These are phyloP conservation scores for Solanum chmielewskii DNA, from an alignment of 257 asterid genomes.

Conservation along the genomic window DNA sequence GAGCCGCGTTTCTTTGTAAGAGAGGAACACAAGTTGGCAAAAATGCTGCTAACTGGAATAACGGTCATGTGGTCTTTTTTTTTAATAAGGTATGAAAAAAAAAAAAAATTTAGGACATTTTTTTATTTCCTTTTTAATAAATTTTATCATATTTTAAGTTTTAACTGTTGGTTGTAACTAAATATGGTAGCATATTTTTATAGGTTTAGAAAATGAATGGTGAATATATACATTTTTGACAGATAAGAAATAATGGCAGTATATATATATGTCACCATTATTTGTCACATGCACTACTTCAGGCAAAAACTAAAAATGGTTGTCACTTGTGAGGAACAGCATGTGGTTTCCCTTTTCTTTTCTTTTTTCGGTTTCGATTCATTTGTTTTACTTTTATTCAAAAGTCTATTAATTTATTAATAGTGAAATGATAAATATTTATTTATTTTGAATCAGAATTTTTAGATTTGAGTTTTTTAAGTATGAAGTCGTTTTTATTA, in stretches of 20 bases:
- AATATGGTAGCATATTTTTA: background rate
- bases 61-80: conserved; percentile 13
- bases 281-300: background rate
- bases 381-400: background rate
- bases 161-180: background rate
- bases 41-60: conserved; percentile 46
- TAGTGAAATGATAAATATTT: no score
- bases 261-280: background rate
- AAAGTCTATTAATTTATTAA: no score
- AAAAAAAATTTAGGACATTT: background rate
- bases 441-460: accelerated
- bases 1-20: conserved; percentile 36
- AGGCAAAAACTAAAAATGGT: background rate
- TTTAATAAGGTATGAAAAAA: background rate
- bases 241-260: background rate
- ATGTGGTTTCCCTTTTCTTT: background rate
- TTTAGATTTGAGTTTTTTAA: accelerated
- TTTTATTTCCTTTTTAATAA: background rate
- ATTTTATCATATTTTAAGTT: background rate
- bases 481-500: no score
- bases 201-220: background rate
- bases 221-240: background rate
- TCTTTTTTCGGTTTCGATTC: no score
- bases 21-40: background rate
- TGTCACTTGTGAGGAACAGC: background rate